phyloP scores from a whole-genome alignment of 1,284 basidiomycete genomes.

The Boletellus dicymbophilus region DNA sequence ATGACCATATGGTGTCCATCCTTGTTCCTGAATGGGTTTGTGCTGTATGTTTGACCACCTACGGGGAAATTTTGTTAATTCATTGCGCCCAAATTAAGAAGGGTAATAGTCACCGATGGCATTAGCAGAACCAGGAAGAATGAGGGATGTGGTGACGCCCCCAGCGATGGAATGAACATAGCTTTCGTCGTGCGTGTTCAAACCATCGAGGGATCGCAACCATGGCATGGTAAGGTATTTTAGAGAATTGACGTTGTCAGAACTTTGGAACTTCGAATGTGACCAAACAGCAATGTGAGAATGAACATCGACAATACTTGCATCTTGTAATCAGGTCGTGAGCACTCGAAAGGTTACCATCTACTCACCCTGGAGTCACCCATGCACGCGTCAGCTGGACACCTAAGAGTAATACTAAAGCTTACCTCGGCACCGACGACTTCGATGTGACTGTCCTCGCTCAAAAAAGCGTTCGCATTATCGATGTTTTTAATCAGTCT shows the following conservation, averaged over 20 bases:
- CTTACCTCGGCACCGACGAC: constrained; percentile 30
- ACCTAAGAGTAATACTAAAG: not conserved
- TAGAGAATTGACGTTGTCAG: constrained; percentile 40
- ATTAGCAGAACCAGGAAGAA: constrained; percentile 59
- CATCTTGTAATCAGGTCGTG: not conserved
- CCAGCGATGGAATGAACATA: constrained; percentile 28
- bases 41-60: constrained; percentile 48
- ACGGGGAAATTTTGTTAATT: constrained; percentile 18
- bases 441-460: constrained; percentile 2
- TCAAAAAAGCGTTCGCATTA: constrained; percentile 19
- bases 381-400: constrained; percentile 31
- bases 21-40: constrained; percentile 25
- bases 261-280: constrained; percentile 44
- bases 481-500: constrained; percentile 55
- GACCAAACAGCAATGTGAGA: constrained; percentile 61
- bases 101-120: constrained; percentile 47
- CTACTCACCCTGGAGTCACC: constrained; percentile 46
- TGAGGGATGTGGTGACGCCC: constrained; percentile 72
- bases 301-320: constrained; percentile 56
- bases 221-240: constrained; percentile 43
- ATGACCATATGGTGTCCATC: constrained; percentile 59
- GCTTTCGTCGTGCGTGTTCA: constrained; percentile 34
- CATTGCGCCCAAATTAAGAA: not conserved
- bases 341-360: not conserved
- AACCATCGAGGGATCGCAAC: constrained; percentile 29